Evolutionary conservation across 768 basidiomycete species (phyloP).

Genomic region (Strobilomyces echinocephalus): DNA sequence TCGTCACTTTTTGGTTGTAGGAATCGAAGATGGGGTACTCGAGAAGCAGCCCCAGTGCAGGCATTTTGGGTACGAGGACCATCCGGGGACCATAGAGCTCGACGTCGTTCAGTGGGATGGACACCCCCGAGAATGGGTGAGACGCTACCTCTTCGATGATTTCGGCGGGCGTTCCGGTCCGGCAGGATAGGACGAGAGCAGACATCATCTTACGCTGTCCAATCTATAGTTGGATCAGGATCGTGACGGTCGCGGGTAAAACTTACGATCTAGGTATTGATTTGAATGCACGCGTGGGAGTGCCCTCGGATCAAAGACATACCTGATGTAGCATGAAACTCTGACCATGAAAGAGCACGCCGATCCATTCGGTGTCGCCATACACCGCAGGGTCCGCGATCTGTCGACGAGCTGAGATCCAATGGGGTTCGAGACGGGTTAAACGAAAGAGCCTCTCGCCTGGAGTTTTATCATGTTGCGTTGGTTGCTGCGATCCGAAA

Average conservation of each 20-base stretch:
- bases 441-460: conserved; percentile 35
- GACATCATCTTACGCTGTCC: conserved; percentile 95
- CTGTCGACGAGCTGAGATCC: conserved; percentile 33
- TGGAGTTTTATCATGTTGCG: conserved; percentile 87
- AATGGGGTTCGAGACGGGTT: neutral
- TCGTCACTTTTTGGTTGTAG: conserved; percentile 60
- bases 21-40: conserved; percentile 81
- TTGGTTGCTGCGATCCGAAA: conserved; percentile 73
- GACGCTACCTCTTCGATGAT: conserved; percentile 65
- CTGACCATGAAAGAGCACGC: conserved; percentile 90
- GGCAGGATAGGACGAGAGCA: conserved; percentile 69
- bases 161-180: conserved; percentile 69
- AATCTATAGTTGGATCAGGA: conserved; percentile 7
- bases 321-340: conserved; percentile 99
- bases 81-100: conserved; percentile 73
- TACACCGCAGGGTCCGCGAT: conserved; percentile 83
- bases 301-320: conserved; percentile 18
- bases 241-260: neutral
- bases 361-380: conserved; percentile 92
- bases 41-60: conserved; percentile 86
- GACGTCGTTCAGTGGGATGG: neutral
- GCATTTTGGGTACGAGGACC: conserved; percentile 92
- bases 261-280: conserved; percentile 29
- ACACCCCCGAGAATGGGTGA: neutral
- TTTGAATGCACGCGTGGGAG: conserved; percentile 21